Percentiles rank a stretch among this genome's conserved stretches.
These are phyloP conservation scores for Macadamia integrifolia DNA, from an alignment of 164 flowering plant species.

Conservation along the genomic window DNA sequence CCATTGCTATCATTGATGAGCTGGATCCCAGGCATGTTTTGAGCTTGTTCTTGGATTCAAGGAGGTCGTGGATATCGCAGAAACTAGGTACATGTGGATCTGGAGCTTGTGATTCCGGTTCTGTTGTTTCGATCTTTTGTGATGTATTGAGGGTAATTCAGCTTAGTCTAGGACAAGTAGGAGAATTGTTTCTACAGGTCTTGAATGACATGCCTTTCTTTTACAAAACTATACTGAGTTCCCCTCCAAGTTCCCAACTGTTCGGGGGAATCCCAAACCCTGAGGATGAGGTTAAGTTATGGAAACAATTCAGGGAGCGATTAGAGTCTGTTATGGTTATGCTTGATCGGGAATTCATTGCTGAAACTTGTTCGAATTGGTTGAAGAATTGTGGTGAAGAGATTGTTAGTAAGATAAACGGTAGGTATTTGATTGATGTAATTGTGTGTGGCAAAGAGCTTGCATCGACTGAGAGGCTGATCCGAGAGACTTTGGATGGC, in stretches of 20 bases:
- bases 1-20: constrained; percentile 57
- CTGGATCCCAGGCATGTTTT: constrained; percentile 47
- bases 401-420: constrained; percentile 52
- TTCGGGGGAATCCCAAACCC: constrained; percentile 93
- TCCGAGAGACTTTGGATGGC: constrained; percentile 77
- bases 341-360: constrained; percentile 54
- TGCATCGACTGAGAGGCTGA: constrained; percentile 62
- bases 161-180: constrained; percentile 57
- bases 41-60: constrained; percentile 45
- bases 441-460: constrained; percentile 63
- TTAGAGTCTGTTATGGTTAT: constrained; percentile 61
- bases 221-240: constrained; percentile 66
- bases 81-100: constrained; percentile 24
- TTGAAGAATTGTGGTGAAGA: constrained; percentile 65
- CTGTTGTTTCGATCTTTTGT: constrained; percentile 44
- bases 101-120: constrained; percentile 12
- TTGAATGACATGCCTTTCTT: constrained; percentile 89
- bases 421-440: constrained; percentile 63
- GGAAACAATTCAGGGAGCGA: constrained; percentile 72
- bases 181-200: constrained; percentile 64
- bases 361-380: constrained; percentile 68
- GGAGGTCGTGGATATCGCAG: constrained; percentile 50
- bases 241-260: constrained; percentile 89
- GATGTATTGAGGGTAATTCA: constrained; percentile 49
- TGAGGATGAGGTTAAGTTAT: constrained; percentile 83